Percentiles rank a stretch among this genome's conserved stretches.
These are phyloP conservation scores for Geotrichum carabidarum DNA, from an alignment of 1,139 yeast species.

Conservation along the genomic window DNA sequence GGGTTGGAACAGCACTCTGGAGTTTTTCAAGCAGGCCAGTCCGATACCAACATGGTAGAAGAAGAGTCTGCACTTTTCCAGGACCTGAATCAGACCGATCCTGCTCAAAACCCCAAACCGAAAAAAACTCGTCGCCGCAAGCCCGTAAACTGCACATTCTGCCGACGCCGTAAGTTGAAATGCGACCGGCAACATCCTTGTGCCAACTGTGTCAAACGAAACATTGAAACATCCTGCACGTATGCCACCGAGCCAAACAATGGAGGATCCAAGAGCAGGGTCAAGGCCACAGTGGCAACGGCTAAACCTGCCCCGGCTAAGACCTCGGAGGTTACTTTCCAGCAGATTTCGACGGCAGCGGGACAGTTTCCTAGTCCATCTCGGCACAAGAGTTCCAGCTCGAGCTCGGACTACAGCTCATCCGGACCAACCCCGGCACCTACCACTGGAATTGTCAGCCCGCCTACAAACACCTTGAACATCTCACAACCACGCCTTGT, in stretches of 20 bases:
- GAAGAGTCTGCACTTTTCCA: too few species aligned
- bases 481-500: background rate
- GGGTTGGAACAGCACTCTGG: too few species aligned
- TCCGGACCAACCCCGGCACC: background rate
- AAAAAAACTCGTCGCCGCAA: slow-evolving; percentile 25
- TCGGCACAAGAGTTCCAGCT: background rate
- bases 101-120: background rate
- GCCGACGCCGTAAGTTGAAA: slow-evolving; percentile 36
- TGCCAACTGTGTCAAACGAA: slow-evolving; percentile 32
- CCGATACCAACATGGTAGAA: too few species aligned
- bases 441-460: background rate
- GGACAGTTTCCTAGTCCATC: background rate
- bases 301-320: background rate
- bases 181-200: slow-evolving; percentile 38
- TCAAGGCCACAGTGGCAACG: background rate
- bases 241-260: slow-evolving; percentile 21
- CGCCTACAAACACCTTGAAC: background rate
- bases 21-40: too few species aligned
- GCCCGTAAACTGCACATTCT: slow-evolving; percentile 33
- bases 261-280: background rate
- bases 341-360: background rate
- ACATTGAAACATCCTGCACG: slow-evolving; percentile 28
- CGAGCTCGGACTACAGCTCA: background rate
- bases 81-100: background rate
- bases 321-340: too few species aligned